Evolutionary conservation across 768 basidiomycete genomes (phyloP), one percentile per base, ranked within the genome.

Genomic region (Russula sp.): DNA sequence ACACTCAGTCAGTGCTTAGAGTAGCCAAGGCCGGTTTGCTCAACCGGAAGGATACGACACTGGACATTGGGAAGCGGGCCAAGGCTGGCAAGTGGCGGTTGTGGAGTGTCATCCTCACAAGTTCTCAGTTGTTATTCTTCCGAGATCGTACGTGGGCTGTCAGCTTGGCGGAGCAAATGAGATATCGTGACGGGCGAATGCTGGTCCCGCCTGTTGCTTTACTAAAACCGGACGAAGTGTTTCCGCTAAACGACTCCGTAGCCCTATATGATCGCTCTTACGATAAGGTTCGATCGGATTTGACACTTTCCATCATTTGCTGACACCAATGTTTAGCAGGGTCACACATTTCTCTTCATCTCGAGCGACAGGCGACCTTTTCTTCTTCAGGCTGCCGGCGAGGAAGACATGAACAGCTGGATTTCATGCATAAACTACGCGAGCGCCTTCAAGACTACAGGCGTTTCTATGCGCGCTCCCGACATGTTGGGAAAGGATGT

Each of bases 351-450:
- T 71, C 86, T 92, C 27, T 81, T 98, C 62, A 78, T 85, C 32
- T 79, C 91, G 71, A 79, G 85, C 31, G 84, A 89, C 68, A 86
- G 91, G 11, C 88, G 91, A 1, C 89, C 93, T 68, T 84, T 88
- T 63, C 82, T 98, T 42, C 78, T 98, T 20, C 91, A 93, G 70
- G 82, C 89, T 6, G 70, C 78, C 13, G 79, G 82, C 68, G 85
- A 87, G 63, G 73, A 76, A 49, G 91, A 94, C 62, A 81, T 91
- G 77, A 88, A 94, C 68, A 83, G 87, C 66, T 99, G 97, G 97
- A 86, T 98, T 65, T 81, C 88, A 14, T 79, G 81, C 37, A 93
- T 98, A 71, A 99, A 99, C 75, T 98, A 97, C 71, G 94, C 94
- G 3, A 88, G 92, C 62, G 80, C 91, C 6, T 98, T 97, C 83